Evolutionary conservation across 2,329 filamentous ascomycete species (phyloP), one percentile per base, ranked within the genome.

Genomic region (Ophiostoma ips): DNA sequence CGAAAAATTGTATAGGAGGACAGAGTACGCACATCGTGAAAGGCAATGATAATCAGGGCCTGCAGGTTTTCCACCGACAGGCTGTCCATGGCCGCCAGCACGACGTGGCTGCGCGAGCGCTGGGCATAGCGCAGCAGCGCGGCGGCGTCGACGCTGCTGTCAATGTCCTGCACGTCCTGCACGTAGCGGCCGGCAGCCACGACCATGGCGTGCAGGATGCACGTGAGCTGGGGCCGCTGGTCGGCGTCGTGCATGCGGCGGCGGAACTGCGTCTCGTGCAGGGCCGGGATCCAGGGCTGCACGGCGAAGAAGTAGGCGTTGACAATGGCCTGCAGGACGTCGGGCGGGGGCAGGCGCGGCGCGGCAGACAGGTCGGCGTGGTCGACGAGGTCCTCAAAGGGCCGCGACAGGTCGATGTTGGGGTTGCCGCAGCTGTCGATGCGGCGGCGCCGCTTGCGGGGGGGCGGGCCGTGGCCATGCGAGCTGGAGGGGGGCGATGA

Each of bases 251-350:
- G 50, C 45, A 66, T 51, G 2, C 57, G 56, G 11, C 51, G 50
- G 0, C 59, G 59, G 51, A 65, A 66, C 10, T 55, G 55, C 9
- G 54, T 57, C 48, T 63, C 60, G 50, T 67, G 64, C 19, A 67
- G 46, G 15, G 66, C 62, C 4, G 64, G 65, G 5, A 66, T 62
- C 60, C 63, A 67, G 3, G 62, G 64, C 50, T 67, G 64, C 5
- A 65, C 58, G 3, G 57, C 50, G 10, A 51, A 48, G 50, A 66
- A 66, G 48, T 63, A 60, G 3, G 57, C 55, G 31, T 62, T 58
- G 16, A 64, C 52, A 10, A 63, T 52, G 11, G 57, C 56, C 31
- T 60, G 50, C 12, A 62, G 43, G 5, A 58, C 24, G 15, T 55
- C 8, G 15, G 52, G 37, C 8, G 52, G 30, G 15, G 53, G 51